Evolutionary conservation across 257 asterid genomes (phyloP).

Genomic region (Nicotiana noctiflora): DNA sequence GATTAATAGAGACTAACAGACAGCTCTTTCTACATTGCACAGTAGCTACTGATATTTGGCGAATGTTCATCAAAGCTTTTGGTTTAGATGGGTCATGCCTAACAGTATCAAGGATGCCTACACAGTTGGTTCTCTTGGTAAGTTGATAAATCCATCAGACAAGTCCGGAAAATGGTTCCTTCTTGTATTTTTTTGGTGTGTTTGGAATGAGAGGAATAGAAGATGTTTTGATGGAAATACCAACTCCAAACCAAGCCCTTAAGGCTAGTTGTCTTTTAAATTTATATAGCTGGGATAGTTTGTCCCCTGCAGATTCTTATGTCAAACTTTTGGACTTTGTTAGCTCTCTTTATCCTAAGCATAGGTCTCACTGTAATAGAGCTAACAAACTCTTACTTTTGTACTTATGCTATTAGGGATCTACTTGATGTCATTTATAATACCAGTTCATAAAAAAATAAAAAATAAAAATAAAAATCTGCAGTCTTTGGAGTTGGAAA

Average conservation of each 20-base stretch:
- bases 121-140: background rate
- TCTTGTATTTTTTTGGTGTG: background rate
- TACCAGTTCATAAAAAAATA: background rate
- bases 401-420: background rate
- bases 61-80: background rate
- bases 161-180: background rate
- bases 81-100: background rate
- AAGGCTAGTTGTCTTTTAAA: background rate
- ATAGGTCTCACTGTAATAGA: background rate
- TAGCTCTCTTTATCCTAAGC: background rate
- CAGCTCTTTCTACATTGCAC: background rate
- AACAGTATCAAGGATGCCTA: background rate
- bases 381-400: background rate
- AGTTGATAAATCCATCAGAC: background rate
- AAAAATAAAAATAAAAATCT: too few relatives aligned
- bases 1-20: background rate
- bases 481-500: background rate
- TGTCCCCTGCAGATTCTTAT: background rate
- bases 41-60: background rate
- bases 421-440: background rate
- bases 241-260: background rate
- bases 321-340: background rate
- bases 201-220: background rate
- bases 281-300: background rate
- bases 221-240: background rate